Conservation (phyloP, 2,329 filamentous ascomycete genomes). For the Cladosporium cucumerinum region DNA sequence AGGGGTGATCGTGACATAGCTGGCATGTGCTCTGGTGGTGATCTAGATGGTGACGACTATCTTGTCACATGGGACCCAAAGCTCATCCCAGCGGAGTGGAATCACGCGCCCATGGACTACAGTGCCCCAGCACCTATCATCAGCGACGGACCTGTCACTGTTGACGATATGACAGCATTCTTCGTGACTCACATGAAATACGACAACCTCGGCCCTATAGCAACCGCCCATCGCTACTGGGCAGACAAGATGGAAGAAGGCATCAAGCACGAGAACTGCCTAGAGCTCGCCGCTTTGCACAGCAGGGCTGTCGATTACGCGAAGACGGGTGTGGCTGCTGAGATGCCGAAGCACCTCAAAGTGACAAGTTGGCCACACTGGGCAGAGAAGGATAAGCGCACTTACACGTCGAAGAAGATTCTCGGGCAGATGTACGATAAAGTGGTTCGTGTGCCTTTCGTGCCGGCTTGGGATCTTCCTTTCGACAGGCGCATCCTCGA, state of each 20-base stretch:
- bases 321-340: conserved; percentile 79
- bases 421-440: conserved; percentile 81
- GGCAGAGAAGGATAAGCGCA: conserved; percentile 59
- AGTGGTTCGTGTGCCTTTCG: conserved; percentile 66
- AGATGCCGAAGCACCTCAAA: conserved; percentile 60
- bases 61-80: conserved; percentile 85
- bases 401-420: conserved; percentile 67
- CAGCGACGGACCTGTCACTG: conserved; percentile 61
- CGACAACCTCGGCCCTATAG: conserved; percentile 75
- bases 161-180: conserved; percentile 74
- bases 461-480: conserved; percentile 64
- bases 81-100: conserved; percentile 68
- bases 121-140: conserved; percentile 54
- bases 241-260: conserved; percentile 64
- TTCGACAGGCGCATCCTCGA: conserved; percentile 75
- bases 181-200: conserved; percentile 94
- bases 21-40: conserved; percentile 93
- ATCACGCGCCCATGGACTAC: conserved; percentile 76
- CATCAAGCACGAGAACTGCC: conserved; percentile 65
- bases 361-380: conserved; percentile 76
- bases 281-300: conserved; percentile 74
- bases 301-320: conserved; percentile 92
- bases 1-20: conserved; percentile 79
- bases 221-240: conserved; percentile 73
- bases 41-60: conserved; percentile 94